A percentile compares a stretch with the other conserved stretches of the same genome.
Evolutionary conservation across 495 filamentous ascomycete genomes (phyloP).

Genomic region (Hypoxylon fragiforme): DNA sequence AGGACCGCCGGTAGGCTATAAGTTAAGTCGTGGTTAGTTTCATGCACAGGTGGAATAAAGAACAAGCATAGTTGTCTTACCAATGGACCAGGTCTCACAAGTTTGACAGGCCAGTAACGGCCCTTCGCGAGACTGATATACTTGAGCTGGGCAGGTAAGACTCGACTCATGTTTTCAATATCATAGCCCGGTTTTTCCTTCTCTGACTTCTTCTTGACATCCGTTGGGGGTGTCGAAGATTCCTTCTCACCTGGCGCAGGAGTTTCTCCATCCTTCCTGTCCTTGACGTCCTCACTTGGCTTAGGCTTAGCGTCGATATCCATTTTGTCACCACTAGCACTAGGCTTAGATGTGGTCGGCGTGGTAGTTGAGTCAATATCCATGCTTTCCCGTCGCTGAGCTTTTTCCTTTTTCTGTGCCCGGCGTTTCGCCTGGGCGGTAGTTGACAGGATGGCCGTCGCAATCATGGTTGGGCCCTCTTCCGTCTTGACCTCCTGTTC

Average conservation of each 20-base stretch:
- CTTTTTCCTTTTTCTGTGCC: constrained; percentile 72
- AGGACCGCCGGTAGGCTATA: constrained; percentile 88
- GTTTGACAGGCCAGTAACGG: constrained; percentile 93
- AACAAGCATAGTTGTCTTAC: no score
- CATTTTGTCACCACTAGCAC: constrained; percentile 79
- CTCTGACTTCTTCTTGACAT: constrained; percentile 80
- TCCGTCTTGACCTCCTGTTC: constrained; percentile 93
- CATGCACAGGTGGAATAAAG: no score
- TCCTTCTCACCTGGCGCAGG: constrained; percentile 58
- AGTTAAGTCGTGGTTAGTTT: constrained; percentile 51
- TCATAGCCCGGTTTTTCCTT: constrained; percentile 97
- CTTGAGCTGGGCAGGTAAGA: constrained; percentile 90
- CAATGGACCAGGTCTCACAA: constrained; percentile 59
- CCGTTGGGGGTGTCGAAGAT: constrained; percentile 49
- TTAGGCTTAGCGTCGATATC: constrained; percentile 76
- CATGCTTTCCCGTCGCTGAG: constrained; percentile 81
- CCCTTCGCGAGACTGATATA: constrained; percentile 88
- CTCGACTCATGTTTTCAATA: constrained; percentile 93
- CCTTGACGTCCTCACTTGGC: constrained; percentile 63
- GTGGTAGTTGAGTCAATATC: constrained; percentile 83
- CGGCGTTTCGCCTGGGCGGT: constrained; percentile 96
- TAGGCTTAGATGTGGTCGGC: constrained; percentile 63
- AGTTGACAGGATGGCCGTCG: constrained; percentile 93
- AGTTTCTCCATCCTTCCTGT: constrained; percentile 57
- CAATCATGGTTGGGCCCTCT: constrained; percentile 90